Conservation (phyloP, 2,329 filamentous ascomycete genomes). For the Diplocarpon rosae region DNA sequence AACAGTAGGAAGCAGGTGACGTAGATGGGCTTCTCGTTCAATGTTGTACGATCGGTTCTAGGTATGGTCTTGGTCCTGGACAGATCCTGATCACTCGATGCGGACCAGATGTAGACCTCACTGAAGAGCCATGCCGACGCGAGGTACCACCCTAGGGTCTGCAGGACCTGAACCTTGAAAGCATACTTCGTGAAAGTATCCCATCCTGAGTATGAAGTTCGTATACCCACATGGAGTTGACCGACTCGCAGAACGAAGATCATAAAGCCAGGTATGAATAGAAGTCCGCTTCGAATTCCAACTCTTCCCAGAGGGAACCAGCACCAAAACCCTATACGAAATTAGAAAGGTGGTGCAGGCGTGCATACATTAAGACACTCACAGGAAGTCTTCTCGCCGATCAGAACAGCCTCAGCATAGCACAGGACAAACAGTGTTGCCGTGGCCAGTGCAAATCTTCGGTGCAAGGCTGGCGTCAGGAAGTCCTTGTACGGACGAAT, state of each 20-base stretch:
- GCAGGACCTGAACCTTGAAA: slow-evolving; percentile 44
- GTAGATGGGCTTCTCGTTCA: slow-evolving; percentile 84
- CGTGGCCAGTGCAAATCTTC: slow-evolving; percentile 72
- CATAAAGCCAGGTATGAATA: slow-evolving; percentile 65
- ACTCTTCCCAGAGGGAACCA: slow-evolving; percentile 74
- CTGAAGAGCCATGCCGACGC: slow-evolving; percentile 71
- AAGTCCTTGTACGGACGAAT: slow-evolving; percentile 52
- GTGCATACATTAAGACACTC: slow-evolving; percentile 28
- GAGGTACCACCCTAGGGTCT: slow-evolving; percentile 66
- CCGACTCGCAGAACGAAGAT: slow-evolving; percentile 80
- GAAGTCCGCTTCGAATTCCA: slow-evolving; percentile 61
- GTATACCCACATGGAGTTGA: slow-evolving; percentile 64
- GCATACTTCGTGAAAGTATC: slow-evolving; percentile 50
- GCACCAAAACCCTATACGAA: slow-evolving; percentile 59
- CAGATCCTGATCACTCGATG: slow-evolving; percentile 48
- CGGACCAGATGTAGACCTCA: slow-evolving; percentile 69
- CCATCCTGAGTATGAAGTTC: slow-evolving; percentile 59
- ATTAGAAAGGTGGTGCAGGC: slow-evolving; percentile 7
- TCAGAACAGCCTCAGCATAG: slow-evolving; percentile 59
- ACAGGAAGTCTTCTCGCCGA: slow-evolving; percentile 63
- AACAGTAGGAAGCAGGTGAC: slow-evolving; percentile 59
- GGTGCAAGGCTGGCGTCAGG: slow-evolving; percentile 76
- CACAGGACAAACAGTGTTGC: slow-evolving; percentile 58
- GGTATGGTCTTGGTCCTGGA: slow-evolving; percentile 61
- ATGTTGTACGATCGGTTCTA: slow-evolving; percentile 57